These are phyloP conservation scores for Stentor roeselii DNA, from an alignment of 73 alveolate genomes.

Conservation along the genomic window DNA sequence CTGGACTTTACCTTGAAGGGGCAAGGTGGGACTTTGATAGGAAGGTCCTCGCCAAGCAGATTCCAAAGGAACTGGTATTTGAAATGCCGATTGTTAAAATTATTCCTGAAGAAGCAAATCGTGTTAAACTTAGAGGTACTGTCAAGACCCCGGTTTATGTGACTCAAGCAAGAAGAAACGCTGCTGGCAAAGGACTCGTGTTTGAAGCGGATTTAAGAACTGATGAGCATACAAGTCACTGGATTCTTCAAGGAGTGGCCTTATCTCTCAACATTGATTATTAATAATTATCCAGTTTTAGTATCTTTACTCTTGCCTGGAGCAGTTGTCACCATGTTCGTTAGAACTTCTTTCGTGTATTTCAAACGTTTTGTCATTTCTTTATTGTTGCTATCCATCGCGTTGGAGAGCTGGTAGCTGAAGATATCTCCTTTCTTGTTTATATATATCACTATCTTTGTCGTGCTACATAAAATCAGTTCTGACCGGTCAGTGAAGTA, in stretches of 20 bases:
- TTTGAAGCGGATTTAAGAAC: constrained; percentile 99
- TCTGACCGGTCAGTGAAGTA: constrained; percentile 94
- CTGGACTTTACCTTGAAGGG: constrained; percentile 98
- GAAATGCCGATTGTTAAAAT: constrained; percentile 97
- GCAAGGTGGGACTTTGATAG: constrained; percentile 97
- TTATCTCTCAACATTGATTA: constrained; percentile 92
- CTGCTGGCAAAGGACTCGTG: constrained; percentile 99
- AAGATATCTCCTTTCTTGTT: constrained; percentile 93
- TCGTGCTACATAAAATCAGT: constrained; percentile 79
- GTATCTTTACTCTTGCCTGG: too few species aligned
- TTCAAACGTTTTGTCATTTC: constrained; percentile 81
- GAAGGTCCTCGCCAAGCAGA: constrained; percentile 71
- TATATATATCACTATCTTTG: constrained; percentile 90
- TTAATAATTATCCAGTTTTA: too few species aligned
- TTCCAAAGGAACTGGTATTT: constrained; percentile 94
- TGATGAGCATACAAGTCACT: constrained; percentile 96
- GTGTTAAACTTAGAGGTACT: constrained; percentile 95
- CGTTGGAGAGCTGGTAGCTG: constrained; percentile 81
- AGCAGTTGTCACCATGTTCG: constrained; percentile 82
- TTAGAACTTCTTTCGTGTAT: constrained; percentile 87
- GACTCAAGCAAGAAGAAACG: constrained; percentile 98
- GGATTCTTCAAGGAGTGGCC: constrained; percentile 99
- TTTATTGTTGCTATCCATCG: constrained; percentile 84
- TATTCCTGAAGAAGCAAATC: constrained; percentile 97
- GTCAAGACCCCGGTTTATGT: constrained; percentile 84